Conservation (phyloP, 83 land plant species). For the Larix sibirica region DNA sequence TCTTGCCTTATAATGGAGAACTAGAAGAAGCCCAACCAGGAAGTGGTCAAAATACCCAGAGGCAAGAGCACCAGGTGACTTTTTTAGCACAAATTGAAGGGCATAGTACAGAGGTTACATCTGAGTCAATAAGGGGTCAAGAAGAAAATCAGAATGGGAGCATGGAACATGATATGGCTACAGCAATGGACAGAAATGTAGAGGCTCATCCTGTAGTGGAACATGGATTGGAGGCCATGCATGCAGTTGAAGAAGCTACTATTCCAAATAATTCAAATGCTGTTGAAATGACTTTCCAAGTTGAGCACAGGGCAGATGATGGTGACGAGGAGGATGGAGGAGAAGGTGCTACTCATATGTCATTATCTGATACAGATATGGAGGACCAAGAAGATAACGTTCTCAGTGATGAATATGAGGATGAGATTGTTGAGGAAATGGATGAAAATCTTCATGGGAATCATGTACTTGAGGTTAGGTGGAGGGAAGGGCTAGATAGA, state of each 20-base stretch:
- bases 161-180: constrained; percentile 34
- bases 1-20: too few relatives aligned
- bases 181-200: constrained; percentile 27
- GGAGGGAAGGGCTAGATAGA: constrained; percentile 51
- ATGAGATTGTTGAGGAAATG: constrained; percentile 31
- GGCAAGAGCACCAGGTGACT: background rate
- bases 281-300: constrained; percentile 27
- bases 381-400: constrained; percentile 56
- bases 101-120: constrained; percentile 18
- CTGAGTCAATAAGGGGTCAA: constrained; percentile 23
- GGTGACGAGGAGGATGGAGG: constrained; percentile 39
- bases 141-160: constrained; percentile 23
- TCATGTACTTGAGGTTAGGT: constrained; percentile 42
- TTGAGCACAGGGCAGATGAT: constrained; percentile 32
- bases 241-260: constrained; percentile 38
- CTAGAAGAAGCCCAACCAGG: background rate
- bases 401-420: constrained; percentile 27
- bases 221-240: constrained; percentile 57
- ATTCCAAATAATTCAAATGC: constrained; percentile 24
- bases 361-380: constrained; percentile 53
- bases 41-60: constrained; percentile 20
- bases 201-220: constrained; percentile 26
- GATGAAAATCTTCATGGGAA: constrained; percentile 47
- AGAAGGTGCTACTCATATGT: constrained; percentile 44
- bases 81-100: constrained; percentile 21